Base-by-base conservation (phyloP, 2,329 filamentous ascomycete species). In the Alternaria triticina region DNA sequence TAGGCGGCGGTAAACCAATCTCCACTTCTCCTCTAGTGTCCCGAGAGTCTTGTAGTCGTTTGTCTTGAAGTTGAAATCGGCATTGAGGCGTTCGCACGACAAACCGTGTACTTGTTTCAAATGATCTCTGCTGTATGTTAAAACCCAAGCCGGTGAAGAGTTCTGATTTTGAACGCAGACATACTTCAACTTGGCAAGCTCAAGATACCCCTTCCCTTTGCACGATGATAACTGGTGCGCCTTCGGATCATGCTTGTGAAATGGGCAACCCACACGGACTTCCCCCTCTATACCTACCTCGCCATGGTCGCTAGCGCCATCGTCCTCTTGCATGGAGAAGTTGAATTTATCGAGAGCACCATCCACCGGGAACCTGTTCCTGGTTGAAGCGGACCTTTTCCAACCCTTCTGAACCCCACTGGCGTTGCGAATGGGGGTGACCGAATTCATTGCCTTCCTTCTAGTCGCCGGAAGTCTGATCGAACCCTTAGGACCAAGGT, bases 121-220 rank as follows among this genome's bases (percentile, higher is more conserved):
- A 33, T 62, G 60, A 23, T 62, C 55, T 22, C 60, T 62, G 40
- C 12, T n/a, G 27, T 33, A 2, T 17, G 15, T 58, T 62, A 36
- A 5, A 20, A 12, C 12, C 49, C 15, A 30, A 54, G 17, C 11
- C 15, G 36, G 36, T 25, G 15, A 13, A 27, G 40, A 50, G 2
- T n/a, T 3, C 6, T 36, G 22, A n/a, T 30, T 11, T 28, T 52
- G 28, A 30, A 25, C 36, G 36, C 36, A 51, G 28, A 46, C 54
- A 22, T 60, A 60, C 61, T 54, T 57, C 15, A 61, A 27, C 27
- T 64, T 64, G 13, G 51, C 61, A 49, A 61, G 20, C 45, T 64
- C 61, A 52, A 47, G 44, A 25, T 54, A 64, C 3, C 57, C 61
- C 11, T 45, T 45, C 9, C 57, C 47, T 30, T 12, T 49, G 36